phyloP scores from a whole-genome alignment of 306 rosid genomes.

The Vigna unguiculata region DNA sequence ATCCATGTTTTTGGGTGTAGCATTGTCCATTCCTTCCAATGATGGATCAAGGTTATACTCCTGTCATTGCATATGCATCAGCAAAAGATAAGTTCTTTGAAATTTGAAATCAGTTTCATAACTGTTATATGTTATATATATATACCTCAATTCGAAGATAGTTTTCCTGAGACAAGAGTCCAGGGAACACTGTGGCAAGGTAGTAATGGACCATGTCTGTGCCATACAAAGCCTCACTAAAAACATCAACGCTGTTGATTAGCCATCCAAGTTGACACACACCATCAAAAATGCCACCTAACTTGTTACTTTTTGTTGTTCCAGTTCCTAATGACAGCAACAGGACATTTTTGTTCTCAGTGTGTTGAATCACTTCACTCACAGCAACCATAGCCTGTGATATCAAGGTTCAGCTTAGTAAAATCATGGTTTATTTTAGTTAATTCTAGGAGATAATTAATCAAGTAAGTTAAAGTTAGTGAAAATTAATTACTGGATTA shows the following conservation, averaged over 20 bases:
- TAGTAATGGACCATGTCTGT: not conserved
- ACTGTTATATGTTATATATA: too few species aligned
- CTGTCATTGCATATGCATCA: too few species aligned
- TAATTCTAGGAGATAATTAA: too few species aligned
- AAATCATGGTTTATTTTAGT: too few species aligned
- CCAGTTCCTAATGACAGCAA: slow-evolving; percentile 20
- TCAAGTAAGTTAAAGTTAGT: not conserved
- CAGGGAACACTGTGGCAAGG: not conserved
- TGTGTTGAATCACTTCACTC: not conserved
- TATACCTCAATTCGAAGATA: not conserved
- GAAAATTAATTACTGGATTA: slow-evolving; percentile 40
- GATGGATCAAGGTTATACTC: too few species aligned
- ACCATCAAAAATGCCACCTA: not conserved
- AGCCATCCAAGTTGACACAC: not conserved
- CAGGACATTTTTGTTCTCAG: not conserved
- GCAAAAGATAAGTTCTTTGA: too few species aligned
- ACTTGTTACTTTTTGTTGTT: not conserved
- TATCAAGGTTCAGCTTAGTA: too few species aligned
- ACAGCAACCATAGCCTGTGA: not conserved
- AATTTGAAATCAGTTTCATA: too few species aligned
- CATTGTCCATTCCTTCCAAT: too few species aligned
- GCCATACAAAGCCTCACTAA: not conserved
- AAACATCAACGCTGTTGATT: not conserved
- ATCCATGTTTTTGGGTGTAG: too few species aligned
- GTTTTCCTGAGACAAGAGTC: not conserved